phyloP scores from a whole-genome alignment of 805 yeast genomes.

The Saccharomyces kudriavzevii region DNA sequence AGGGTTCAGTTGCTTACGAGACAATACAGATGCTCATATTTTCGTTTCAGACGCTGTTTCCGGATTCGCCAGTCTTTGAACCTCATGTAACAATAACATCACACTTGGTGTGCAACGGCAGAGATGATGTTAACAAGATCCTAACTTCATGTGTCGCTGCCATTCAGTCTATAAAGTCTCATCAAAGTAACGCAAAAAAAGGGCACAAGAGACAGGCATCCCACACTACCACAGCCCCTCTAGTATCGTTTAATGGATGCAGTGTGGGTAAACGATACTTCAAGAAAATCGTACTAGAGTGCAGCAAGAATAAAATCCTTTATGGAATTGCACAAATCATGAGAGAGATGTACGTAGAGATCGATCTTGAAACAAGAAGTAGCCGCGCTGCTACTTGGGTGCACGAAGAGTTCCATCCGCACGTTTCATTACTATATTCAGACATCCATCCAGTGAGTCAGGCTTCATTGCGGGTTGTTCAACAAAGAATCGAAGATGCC shows the following conservation, averaged over 20 bases:
- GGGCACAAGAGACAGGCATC: conserved; percentile 1
- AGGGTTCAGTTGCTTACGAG: conserved; percentile 45
- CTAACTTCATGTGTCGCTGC: conserved; percentile 52
- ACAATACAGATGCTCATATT: conserved; percentile 50
- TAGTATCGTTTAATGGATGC: conserved; percentile 21
- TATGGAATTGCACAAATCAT: conserved; percentile 39
- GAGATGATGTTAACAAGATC: conserved; percentile 51
- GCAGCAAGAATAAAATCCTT: conserved; percentile 23
- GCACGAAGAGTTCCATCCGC: conserved; percentile 54
- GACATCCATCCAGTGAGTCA: conserved; percentile 56
- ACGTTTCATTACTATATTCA: conserved; percentile 63
- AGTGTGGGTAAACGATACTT: conserved; percentile 25
- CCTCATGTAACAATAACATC: conserved; percentile 76
- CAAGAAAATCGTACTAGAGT: conserved; percentile 22
- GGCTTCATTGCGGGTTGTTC: conserved; percentile 55
- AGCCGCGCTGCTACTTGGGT: conserved; percentile 52
- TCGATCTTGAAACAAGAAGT: conserved; percentile 28
- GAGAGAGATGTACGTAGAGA: conserved; percentile 45
- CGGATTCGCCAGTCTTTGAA: conserved; percentile 58
- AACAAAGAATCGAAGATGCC: conserved; percentile 57
- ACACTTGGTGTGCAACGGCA: conserved; percentile 41
- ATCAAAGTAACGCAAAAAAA: conserved; percentile 10
- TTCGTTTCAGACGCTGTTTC: conserved; percentile 64
- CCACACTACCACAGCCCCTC: conserved; percentile 5
- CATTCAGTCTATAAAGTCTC: conserved; percentile 31